Base-by-base conservation (phyloP, 139 green algal species). In the Picocystis salinarum region DNA sequence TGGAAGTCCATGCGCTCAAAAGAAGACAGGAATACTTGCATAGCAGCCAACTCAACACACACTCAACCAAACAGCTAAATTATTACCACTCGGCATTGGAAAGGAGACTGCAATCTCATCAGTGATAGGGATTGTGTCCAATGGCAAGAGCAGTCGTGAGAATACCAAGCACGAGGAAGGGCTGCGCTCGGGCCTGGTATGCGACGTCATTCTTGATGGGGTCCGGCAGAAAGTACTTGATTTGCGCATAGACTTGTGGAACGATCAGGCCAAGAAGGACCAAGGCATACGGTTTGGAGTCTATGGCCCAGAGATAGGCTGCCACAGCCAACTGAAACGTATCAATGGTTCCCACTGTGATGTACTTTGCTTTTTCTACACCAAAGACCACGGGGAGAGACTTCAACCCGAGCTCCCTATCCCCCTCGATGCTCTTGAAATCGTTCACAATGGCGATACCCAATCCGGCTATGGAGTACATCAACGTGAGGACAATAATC, bases 381-480 rank as follows among this genome's bases (percentile, higher is more conserved):
- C 87, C 87, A 63, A 98, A 98, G 0, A 77, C 82, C 13, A 98
- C 88, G 3, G 88, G 88, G 40, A 98, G 64, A 5, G 77, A 92
- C 58, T 94, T 67, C 57, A 93, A 46, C 5, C 42, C 42, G 13
- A 50, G 26, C 10, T 51, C 74, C 70, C 62, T 68, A 70, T 82
- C 80, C 31, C 82, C 82, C 62, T 95, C 83, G 48, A 95, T 95
- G 55, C 57, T 79, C 61, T 98, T 98, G 74, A 98, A 98, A 67
- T 98, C 88, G 65, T 98, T 98, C 23, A 98, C 88, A 44, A 96
- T 98, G 52, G 88, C 88, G 53, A 98, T 98, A 52, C 88, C 88
- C 48, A 98, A 68, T 25, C 88, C 86, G 13, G 83, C 79, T 6
- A 87, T 76, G 33, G 83, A 95, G 80, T 98, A 98, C 5, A 93